A percentile compares a stretch with the other conserved stretches of the same genome.
Conservation (phyloP, 495 filamentous ascomycete genomes). For the Chlorociboria aeruginascens region DNA sequence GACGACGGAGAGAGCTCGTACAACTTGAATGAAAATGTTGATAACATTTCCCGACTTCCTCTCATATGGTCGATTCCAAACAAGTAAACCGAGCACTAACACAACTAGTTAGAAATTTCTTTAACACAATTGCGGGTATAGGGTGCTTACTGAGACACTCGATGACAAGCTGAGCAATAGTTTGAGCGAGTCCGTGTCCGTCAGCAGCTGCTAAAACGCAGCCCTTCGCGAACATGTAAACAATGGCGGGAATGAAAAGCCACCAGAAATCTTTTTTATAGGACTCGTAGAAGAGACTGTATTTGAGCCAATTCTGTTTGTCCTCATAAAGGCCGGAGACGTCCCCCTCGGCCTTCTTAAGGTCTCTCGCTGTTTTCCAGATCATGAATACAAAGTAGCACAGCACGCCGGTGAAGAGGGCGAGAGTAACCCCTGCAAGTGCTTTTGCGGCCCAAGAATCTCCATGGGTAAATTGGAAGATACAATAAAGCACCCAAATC, state of each 20-base stretch:
- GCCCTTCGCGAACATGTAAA: constrained; percentile 89
- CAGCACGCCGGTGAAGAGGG: constrained; percentile 65
- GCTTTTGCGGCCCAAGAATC: constrained; percentile 93
- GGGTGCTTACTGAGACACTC: constrained; percentile 44
- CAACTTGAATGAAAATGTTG: constrained; percentile 86
- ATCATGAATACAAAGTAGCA: constrained; percentile 75
- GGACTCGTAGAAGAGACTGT: constrained; percentile 93
- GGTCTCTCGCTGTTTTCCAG: constrained; percentile 58
- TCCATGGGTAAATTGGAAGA: constrained; percentile 87
- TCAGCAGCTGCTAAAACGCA: constrained; percentile 77
- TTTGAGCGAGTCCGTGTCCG: constrained; percentile 75
- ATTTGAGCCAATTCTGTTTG: constrained; percentile 86
- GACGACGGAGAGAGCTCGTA: constrained; percentile 81
- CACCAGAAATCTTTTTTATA: constrained; percentile 94
- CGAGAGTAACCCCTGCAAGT: constrained; percentile 73
- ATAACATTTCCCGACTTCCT: constrained; percentile 78
- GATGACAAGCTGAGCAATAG: constrained; percentile 64
- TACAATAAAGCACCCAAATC: constrained; percentile 89
- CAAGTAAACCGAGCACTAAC: constrained; percentile 46
- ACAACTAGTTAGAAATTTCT: constrained; percentile 19
- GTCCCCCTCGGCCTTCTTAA: constrained; percentile 67
- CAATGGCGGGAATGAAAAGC: constrained; percentile 82
- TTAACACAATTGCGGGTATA: constrained; percentile 17
- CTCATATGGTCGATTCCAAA: constrained; percentile 81
- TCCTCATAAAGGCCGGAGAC: constrained; percentile 66